A percentile compares a stretch with the other conserved stretches of the same genome.
Conservation (phyloP, 441 rosid species). For the Aquilaria agallochum region DNA sequence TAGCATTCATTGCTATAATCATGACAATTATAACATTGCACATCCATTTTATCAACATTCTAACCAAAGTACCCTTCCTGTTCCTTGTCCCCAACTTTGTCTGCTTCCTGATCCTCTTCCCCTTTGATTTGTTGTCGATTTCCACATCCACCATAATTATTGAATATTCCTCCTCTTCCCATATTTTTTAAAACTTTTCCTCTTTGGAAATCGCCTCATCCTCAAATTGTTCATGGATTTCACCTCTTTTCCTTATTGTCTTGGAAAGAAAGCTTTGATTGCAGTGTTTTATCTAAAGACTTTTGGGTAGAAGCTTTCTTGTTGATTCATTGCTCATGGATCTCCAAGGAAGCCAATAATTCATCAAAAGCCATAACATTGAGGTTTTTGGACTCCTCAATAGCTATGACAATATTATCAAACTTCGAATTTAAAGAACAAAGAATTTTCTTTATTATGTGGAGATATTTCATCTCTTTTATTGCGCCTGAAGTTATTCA, state of each 20-base stretch:
- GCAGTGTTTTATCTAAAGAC: neutral
- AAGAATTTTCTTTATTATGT: neutral
- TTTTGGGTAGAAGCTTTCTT: neutral
- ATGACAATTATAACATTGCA: neutral
- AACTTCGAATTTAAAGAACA: neutral
- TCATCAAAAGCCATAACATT: neutral
- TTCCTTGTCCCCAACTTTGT: no score
- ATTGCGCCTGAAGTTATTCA: neutral
- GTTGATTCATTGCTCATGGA: neutral
- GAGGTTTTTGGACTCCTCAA: constrained; percentile 6
- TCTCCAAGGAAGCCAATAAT: neutral
- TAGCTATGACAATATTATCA: neutral
- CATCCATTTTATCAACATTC: neutral
- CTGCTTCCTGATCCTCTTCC: neutral
- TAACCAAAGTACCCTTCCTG: neutral
- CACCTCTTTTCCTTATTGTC: neutral
- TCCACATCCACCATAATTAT: neutral
- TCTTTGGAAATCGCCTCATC: neutral
- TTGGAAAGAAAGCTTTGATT: neutral
- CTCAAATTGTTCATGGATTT: neutral
- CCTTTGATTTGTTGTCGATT: neutral
- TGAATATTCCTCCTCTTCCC: neutral
- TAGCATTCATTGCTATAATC: neutral
- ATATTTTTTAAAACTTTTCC: neutral
- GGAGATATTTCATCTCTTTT: neutral